phyloP scores from a whole-genome alignment of 345 rosid genomes.

The Psidium friedrichsthalianum region DNA sequence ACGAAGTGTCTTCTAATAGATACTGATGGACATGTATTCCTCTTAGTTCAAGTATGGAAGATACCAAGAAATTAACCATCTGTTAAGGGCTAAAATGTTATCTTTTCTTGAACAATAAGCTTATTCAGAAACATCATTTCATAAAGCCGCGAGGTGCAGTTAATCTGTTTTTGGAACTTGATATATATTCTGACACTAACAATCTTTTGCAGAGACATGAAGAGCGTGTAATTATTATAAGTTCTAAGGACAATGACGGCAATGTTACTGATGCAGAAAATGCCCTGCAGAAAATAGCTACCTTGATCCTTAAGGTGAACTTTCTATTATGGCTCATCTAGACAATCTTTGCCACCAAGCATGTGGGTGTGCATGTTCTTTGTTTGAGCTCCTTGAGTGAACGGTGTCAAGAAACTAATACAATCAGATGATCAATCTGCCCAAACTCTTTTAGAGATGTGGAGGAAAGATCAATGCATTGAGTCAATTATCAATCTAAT shows the following conservation, averaged over 20 bases:
- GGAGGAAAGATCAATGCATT: background rate
- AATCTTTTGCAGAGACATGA: constrained; percentile 39
- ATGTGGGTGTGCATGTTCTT: background rate
- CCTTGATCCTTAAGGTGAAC: constrained; percentile 36
- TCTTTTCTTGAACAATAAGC: background rate
- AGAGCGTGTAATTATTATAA: constrained; percentile 66
- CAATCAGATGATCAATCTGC: background rate
- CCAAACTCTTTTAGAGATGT: background rate
- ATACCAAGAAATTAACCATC: background rate
- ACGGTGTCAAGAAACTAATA: background rate
- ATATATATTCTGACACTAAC: background rate
- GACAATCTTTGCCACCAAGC: background rate
- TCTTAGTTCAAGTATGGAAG: background rate
- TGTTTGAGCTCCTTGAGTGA: background rate
- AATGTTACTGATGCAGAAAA: constrained; percentile 40
- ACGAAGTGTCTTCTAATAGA: background rate
- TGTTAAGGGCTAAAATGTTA: background rate
- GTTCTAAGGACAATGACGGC: constrained; percentile 39
- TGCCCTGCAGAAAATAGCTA: constrained; percentile 46
- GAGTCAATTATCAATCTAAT: background rate
- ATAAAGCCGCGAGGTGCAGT: background rate
- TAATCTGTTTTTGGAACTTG: background rate
- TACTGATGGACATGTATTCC: background rate
- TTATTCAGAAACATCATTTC: background rate
- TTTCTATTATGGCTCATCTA: background rate